Base-by-base conservation (phyloP, 2,329 filamentous ascomycete species). In the Paecilomyces dactylethromorphus region DNA sequence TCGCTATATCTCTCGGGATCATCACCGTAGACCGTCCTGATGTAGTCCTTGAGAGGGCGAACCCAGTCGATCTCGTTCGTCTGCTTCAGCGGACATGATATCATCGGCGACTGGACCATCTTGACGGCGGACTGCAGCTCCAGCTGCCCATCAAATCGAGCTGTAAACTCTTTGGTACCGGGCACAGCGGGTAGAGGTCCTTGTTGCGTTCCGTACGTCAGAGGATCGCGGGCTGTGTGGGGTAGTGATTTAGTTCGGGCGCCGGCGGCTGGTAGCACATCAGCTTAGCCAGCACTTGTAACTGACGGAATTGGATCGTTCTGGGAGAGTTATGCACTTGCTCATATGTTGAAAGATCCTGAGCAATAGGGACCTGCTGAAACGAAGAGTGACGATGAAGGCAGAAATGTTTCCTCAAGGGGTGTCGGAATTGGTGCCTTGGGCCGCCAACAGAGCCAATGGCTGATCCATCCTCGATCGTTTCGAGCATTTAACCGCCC, bases 41-140 rank as follows among this genome's bases (percentile, higher is more conserved):
- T 99, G 80, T 97, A 97, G 64, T 83, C 81, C 80, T 97, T 97
- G 66, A 99, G 83, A 54, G 94, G 94, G 54, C 84, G 82, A 64
- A 97, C 84, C 94, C 94, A 99, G 83, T 99, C 94, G 73, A 99
- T 96, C 81, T 99, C 94, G 82, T 92, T 96, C 64, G 94, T 99
- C 75, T 87, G 84, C 78, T 88, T 97, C 70, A 97, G 84, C 73
- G 93, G 93, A 83, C 88, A 88, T 68, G 92, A 95, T 68, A 97
- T 88, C 93, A 97, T 97, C 62, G 92, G 92, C 66, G 91, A 87
- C 80, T 95, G 90, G 74, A 90, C 84, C 88, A 91, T 92, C 62
- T 67, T 77, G 71, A 63, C 66, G 61, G 60, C 64, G 60, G 65
- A 62, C 56, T 66, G 71, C 72, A 73, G 73, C 70, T 69, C 72